Conservation (phyloP, 2,329 filamentous ascomycete species). For the Aspergillus ruber region DNA sequence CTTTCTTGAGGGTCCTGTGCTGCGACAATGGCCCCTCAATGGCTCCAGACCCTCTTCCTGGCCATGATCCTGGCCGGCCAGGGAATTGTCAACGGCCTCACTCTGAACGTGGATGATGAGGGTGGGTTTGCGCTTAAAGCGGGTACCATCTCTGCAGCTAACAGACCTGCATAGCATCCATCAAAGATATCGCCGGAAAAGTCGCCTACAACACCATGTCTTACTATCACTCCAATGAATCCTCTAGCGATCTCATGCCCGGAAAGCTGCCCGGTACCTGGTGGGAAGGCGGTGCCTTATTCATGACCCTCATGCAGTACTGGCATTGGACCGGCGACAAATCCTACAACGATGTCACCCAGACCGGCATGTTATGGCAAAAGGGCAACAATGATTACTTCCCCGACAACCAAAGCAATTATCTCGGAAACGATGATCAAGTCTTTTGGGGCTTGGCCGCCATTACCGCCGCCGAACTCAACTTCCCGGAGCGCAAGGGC, state of each 20-base stretch:
- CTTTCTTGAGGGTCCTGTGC: background rate
- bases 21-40: slow-evolving; percentile 1
- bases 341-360: slow-evolving; percentile 62
- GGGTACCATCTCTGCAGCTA: background rate
- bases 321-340: slow-evolving; percentile 75
- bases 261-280: slow-evolving; percentile 35
- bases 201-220: slow-evolving; percentile 35
- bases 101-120: slow-evolving; percentile 17
- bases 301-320: slow-evolving; percentile 67
- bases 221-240: slow-evolving; percentile 31
- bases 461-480: slow-evolving; percentile 70
- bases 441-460: slow-evolving; percentile 82
- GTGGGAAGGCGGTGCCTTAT: slow-evolving; percentile 71
- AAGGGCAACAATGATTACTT: slow-evolving; percentile 71
- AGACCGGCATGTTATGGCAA: slow-evolving; percentile 66
- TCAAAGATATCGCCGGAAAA: slow-evolving; percentile 29
- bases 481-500: slow-evolving; percentile 62
- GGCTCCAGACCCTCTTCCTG: slow-evolving; percentile 6
- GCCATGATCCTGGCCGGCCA: slow-evolving; percentile 5
- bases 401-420: slow-evolving; percentile 51
- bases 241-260: slow-evolving; percentile 27
- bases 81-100: slow-evolving; percentile 8
- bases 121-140: slow-evolving; percentile 6
- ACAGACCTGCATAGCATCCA: slow-evolving; percentile 15
- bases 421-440: slow-evolving; percentile 52